These are phyloP conservation scores for Chlorophyllum brunneum DNA, from an alignment of 768 basidiomycete species.

Conservation along the genomic window DNA sequence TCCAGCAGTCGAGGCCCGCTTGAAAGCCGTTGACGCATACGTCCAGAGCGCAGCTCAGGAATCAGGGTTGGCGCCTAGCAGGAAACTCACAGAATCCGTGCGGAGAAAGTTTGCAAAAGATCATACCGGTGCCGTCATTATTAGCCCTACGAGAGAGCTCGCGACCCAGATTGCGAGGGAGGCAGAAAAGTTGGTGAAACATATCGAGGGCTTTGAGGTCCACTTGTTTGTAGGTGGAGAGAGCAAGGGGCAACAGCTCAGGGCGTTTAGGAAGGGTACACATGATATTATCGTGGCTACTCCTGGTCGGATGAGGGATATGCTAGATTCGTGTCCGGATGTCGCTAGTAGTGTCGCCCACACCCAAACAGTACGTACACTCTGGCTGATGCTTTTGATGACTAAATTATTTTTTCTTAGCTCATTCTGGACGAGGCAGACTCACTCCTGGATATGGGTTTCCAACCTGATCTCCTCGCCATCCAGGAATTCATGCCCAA, in stretches of 20 bases:
- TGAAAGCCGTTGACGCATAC: conserved; percentile 50
- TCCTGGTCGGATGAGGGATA: conserved; percentile 81
- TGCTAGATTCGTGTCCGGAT: conserved; percentile 55
- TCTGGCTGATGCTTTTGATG: not conserved
- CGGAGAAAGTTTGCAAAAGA: conserved; percentile 35
- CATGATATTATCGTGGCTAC: conserved; percentile 87
- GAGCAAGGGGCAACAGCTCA: conserved; percentile 61
- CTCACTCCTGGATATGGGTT: conserved; percentile 88
- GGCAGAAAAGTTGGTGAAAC: conserved; percentile 58
- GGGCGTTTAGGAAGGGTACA: conserved; percentile 57
- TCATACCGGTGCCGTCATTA: conserved; percentile 69
- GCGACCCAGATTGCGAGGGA: conserved; percentile 89
- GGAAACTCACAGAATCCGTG: conserved; percentile 25
- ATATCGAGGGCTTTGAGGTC: conserved; percentile 64
- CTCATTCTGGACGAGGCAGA: conserved; percentile 93
- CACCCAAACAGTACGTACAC: conserved; percentile 56
- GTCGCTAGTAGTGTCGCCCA: conserved; percentile 49
- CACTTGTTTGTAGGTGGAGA: conserved; percentile 76
- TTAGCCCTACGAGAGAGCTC: conserved; percentile 87
- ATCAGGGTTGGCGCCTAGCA: conserved; percentile 34
- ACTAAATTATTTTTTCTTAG: conserved; percentile 30
- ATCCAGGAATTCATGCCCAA: conserved; percentile 64
- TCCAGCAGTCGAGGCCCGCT: conserved; percentile 77
- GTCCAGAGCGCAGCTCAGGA: conserved; percentile 37
- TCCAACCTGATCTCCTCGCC: conserved; percentile 78